Evolutionary conservation across 2,329 filamentous ascomycete genomes (phyloP), one percentile per base, ranked within the genome.

Genomic region (Sporothrix protearum): DNA sequence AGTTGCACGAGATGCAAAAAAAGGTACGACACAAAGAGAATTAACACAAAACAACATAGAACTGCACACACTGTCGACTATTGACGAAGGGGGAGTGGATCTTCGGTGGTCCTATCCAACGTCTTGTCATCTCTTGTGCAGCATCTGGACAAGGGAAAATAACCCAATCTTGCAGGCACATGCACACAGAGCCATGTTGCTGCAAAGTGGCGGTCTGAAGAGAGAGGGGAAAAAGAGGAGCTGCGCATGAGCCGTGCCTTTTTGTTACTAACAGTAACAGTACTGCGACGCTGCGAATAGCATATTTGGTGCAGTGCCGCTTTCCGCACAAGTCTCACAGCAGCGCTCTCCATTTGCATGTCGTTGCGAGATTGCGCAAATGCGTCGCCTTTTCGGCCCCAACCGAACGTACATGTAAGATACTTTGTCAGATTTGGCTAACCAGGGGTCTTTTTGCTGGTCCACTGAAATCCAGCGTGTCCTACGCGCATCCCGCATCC

Each of bases 401-500:
- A 64, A 19, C 59, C 19, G 36, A 42, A 47, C 42, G 19, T 22
- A 12, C n/a, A n/a, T n/a, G n/a, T n/a, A n/a, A n/a, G n/a, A n/a
- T n/a, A n/a, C n/a, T n/a, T n/a, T n/a, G n/a, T n/a, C n/a, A 64
- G 36, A 45, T 42, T 64, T 10, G 36, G 28, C 36, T 64, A 36
- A 45, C 59, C 42, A 22, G 39, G 59, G 59, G 36, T n/a, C 57
- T n/a, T 10, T 25, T 25, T 5, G 33, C 30, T 36, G 39, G 39
- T 5, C n/a, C 33, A 22, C n/a, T n/a, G 22, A 42, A 42, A 63
- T 25, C 8, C 49, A 22, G 8, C 10, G 14, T 22, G 45, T 42
- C 36, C 59, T 36, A 64, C 36, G 59, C 59, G 59, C 36, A 63
- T 63, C 59, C 59, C 59, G 59, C 59, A 36, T 42, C 59, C n/a